These are phyloP conservation scores for Sicyos baderoa DNA, from an alignment of 306 rosid species.

Conservation along the genomic window DNA sequence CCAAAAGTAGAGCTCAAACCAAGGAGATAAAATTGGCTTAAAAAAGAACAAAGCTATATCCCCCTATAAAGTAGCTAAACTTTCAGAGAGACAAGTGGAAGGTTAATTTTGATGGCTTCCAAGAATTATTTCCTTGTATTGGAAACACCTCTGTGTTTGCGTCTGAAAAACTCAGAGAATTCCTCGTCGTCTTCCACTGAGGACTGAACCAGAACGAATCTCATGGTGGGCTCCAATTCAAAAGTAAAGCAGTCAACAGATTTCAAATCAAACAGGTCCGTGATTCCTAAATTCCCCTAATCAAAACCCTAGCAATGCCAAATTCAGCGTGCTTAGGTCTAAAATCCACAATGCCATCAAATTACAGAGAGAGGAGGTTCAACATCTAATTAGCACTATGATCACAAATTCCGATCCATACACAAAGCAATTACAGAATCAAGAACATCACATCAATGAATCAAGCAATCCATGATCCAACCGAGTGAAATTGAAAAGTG, in stretches of 20 bases:
- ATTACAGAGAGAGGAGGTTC: not conserved
- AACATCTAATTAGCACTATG: no score
- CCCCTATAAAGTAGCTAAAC: slow-evolving; percentile 7
- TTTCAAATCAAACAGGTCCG: not conserved
- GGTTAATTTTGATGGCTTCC: slow-evolving; percentile 3
- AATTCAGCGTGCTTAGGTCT: not conserved
- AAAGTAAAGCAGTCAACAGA: slow-evolving; percentile 13
- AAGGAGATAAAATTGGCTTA: not conserved
- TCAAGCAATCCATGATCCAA: not conserved
- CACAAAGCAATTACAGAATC: not conserved
- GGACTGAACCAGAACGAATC: slow-evolving; percentile 14
- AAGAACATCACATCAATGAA: not conserved
- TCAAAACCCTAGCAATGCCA: not conserved
- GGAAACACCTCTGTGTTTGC: no score
- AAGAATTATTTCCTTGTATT: not conserved
- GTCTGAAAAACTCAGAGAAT: slow-evolving; percentile 11
- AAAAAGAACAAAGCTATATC: no score
- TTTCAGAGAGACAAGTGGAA: not conserved
- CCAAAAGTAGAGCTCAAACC: not conserved
- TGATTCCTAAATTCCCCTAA: slow-evolving; percentile 1
- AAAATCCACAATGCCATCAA: not conserved
- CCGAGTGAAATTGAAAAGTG: no score
- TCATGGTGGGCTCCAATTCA: slow-evolving; percentile 16
- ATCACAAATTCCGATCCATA: not conserved
- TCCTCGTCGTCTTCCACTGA: slow-evolving; percentile 17